These are phyloP conservation scores for Xylaria multiplex DNA, from an alignment of 2,329 filamentous ascomycete genomes.

Conservation along the genomic window DNA sequence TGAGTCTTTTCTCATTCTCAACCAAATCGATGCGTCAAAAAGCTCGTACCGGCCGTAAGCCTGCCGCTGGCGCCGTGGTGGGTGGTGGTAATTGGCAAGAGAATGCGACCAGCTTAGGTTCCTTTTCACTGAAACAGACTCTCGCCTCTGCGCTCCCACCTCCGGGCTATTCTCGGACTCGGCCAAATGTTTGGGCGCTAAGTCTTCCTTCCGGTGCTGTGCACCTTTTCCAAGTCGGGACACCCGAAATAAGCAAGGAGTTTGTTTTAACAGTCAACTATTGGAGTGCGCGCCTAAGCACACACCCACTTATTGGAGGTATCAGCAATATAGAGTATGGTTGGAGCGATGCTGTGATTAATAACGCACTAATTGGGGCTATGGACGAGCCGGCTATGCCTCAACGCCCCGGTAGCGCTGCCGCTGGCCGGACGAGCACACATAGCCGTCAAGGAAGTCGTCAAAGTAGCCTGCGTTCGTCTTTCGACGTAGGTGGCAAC, in stretches of 20 bases:
- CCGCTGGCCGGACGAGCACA: constrained; percentile 57
- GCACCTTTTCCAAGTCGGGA: constrained; percentile 98
- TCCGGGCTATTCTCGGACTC: constrained; percentile 89
- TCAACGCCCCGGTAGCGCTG: constrained; percentile 63
- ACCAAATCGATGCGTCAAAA: constrained; percentile 80
- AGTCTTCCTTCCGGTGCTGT: constrained; percentile 92
- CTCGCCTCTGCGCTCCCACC: constrained; percentile 89
- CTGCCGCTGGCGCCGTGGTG: constrained; percentile 71
- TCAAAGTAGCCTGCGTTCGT: constrained; percentile 62
- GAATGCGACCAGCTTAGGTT: constrained; percentile 88
- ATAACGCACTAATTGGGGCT: constrained; percentile 63
- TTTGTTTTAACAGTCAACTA: constrained; percentile 97
- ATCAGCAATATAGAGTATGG: constrained; percentile 98
- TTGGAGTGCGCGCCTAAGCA: constrained; percentile 94
- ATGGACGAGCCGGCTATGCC: constrained; percentile 59
- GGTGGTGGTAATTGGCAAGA: constrained; percentile 99
- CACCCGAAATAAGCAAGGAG: constrained; percentile 91
- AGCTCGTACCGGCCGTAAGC: constrained; percentile 60
- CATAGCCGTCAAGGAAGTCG: constrained; percentile 55
- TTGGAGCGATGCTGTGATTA: constrained; percentile 88
- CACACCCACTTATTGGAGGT: constrained; percentile 89
- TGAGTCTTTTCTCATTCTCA: constrained; percentile 95
- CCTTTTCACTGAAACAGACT: constrained; percentile 88
- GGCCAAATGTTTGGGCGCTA: constrained; percentile 93
- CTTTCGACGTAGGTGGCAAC: constrained; percentile 71